Evolutionary conservation across 805 yeast genomes (phyloP).

Genomic region (Metschnikowia bowlesiae): DNA sequence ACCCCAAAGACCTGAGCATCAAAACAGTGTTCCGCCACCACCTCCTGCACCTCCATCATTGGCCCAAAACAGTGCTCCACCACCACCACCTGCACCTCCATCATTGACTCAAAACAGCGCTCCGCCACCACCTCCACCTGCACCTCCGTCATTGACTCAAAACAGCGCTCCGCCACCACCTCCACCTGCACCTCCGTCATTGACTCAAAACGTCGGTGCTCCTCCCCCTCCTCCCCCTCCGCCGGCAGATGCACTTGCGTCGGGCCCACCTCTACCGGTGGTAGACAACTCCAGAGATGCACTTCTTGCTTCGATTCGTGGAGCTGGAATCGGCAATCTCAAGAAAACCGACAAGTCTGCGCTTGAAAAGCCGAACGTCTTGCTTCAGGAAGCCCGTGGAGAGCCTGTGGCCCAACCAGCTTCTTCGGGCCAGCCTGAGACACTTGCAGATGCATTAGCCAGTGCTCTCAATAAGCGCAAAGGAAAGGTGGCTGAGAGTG

Average conservation of each 20-base stretch:
- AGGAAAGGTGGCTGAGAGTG: conserved; percentile 73
- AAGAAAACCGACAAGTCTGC: conserved; percentile 79
- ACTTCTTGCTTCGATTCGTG: conserved; percentile 77
- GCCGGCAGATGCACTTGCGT: conserved; percentile 13
- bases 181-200: conserved; percentile 20
- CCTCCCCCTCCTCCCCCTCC: conserved; percentile 30
- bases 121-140: conserved; percentile 22
- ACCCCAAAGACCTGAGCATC: neutral
- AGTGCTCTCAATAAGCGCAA: conserved; percentile 82
- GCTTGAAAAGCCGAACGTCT: conserved; percentile 70
- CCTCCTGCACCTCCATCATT: conserved; percentile 11
- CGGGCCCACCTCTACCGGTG: conserved; percentile 19
- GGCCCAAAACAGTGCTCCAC: conserved; percentile 24
- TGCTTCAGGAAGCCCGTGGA: conserved; percentile 69
- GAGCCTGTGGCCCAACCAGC: conserved; percentile 45
- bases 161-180: conserved; percentile 24
- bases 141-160: conserved; percentile 12
- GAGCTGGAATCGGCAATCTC: conserved; percentile 67
- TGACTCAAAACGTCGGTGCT: conserved; percentile 4
- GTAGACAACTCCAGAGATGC: conserved; percentile 68
- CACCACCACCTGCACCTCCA: conserved; percentile 22
- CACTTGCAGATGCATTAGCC: conserved; percentile 81
- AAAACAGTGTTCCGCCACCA: neutral
- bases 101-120: conserved; percentile 25
- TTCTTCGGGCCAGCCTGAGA: conserved; percentile 50